Evolutionary conservation across 306 rosid species (phyloP), one percentile per base, ranked within the genome.

Genomic region (Arachis hypogaea): DNA sequence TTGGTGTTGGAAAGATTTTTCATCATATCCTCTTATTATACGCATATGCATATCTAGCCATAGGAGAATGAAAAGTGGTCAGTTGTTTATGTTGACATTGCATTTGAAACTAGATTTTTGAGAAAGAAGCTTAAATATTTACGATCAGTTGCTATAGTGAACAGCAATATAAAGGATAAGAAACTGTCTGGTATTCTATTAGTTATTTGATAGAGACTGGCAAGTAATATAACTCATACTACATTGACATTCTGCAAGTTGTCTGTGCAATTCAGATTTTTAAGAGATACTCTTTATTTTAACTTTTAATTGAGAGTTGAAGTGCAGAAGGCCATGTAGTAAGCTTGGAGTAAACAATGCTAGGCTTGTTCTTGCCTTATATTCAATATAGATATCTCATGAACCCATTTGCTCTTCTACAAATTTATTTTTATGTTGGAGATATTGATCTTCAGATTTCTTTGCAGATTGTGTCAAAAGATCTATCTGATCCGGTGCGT

Each of bases 391-490:
- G 58, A 4, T 6, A 16, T 30, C 56, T 68, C 22, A 41, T 28
- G 71, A 52, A 63, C 71, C 51, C 14, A 66, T 50, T 38, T 45
- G 14, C 38, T 9, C 33, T 54, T 41, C 52, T 47, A 30, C 14
- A n/a, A 2, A 40, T 33, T 33, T 65, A 11, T 16, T 62, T 60
- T 59, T 12, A 64, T 65, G 66, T 30, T 60, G 57, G 42, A 40
- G 61, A 75, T 68, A 29, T 45, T 76, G 57, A 76, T 51, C 11
- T 65, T 50, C 10, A 66, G 0, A 9, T 59, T 84, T 11, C 59
- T 75, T 68, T 85, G 84, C 88, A 92, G 98, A 92, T 92, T 66
- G 84, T 92, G 66, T 92, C 98, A 3, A 92, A 92, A 79, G 96
- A 92, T 83, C 68, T 82, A 56, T 92, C 98, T 29, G 98, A 92